phyloP scores from a whole-genome alignment of 1,284 basidiomycete species.

The Sporisorium graminicola region DNA sequence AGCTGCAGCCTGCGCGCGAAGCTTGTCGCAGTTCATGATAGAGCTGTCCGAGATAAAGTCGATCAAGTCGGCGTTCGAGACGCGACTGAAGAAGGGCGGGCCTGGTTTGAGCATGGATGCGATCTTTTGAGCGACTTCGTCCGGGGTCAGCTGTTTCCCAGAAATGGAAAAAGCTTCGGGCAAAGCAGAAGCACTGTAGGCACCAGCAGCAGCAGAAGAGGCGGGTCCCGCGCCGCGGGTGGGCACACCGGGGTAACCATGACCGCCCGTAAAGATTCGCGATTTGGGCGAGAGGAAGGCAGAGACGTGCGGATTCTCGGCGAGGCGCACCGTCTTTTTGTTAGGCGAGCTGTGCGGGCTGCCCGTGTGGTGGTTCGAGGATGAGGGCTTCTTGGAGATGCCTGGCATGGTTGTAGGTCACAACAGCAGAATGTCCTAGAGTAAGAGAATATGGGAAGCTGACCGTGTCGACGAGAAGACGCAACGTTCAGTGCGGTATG shows the following conservation, averaged over 20 bases:
- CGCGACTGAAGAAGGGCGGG: conserved; percentile 61
- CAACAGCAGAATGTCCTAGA: background rate
- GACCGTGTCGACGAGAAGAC: background rate
- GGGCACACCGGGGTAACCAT: conserved; percentile 26
- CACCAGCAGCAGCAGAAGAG: conserved; percentile 9
- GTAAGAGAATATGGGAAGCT: no score
- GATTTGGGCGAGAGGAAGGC: conserved; percentile 59
- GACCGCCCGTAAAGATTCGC: conserved; percentile 48
- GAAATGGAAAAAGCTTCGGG: conserved; percentile 26
- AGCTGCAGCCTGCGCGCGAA: conserved; percentile 20
- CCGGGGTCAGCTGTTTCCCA: conserved; percentile 49
- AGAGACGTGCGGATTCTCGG: conserved; percentile 50
- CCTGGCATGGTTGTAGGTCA: conserved; percentile 27
- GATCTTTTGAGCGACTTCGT: conserved; percentile 59
- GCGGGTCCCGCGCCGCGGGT: conserved; percentile 1
- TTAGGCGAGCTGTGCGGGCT: conserved; percentile 23
- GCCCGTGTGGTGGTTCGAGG: conserved; percentile 6
- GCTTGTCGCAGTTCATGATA: conserved; percentile 60
- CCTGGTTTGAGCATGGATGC: conserved; percentile 61
- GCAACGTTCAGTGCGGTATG: background rate
- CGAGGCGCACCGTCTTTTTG: conserved; percentile 39
- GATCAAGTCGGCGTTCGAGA: conserved; percentile 57
- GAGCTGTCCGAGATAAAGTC: conserved; percentile 49
- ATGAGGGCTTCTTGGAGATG: conserved; percentile 33
- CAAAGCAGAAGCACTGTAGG: conserved; percentile 16